Conservation (phyloP, 768 basidiomycete genomes). For the Suillus brevipes region DNA sequence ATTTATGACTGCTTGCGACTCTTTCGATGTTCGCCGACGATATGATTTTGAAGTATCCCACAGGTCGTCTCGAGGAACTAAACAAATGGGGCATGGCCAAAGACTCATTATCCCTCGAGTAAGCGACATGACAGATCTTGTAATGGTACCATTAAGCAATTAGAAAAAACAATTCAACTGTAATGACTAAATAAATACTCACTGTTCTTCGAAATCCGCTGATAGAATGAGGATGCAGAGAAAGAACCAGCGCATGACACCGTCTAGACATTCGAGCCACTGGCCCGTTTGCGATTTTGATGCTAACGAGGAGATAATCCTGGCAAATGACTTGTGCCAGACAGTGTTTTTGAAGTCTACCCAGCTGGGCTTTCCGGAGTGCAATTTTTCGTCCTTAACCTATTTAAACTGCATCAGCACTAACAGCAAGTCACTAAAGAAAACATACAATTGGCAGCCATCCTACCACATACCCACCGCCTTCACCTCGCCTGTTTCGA, state of each 20-base stretch:
- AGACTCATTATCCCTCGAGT: constrained; percentile 27
- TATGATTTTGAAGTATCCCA: constrained; percentile 8
- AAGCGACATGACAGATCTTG: constrained; percentile 36
- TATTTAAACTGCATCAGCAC: constrained; percentile 10
- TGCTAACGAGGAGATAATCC: constrained; percentile 7
- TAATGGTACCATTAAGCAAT: not conserved
- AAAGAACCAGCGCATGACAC: constrained; percentile 28
- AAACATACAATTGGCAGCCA: constrained; percentile 39
- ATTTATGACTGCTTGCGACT: not conserved
- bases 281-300: constrained; percentile 8
- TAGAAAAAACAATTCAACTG: not conserved
- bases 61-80: constrained; percentile 31
- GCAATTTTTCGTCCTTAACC: constrained; percentile 10
- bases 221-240: constrained; percentile 34
- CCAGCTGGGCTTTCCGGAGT: constrained; percentile 5
- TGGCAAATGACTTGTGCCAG: constrained; percentile 14
- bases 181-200: constrained; percentile 15
- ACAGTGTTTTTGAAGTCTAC: constrained; percentile 15
- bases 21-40: constrained; percentile 19
- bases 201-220: constrained; percentile 50
- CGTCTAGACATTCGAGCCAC: constrained; percentile 32
- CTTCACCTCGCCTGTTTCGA: constrained; percentile 34
- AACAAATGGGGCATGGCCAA: constrained; percentile 39
- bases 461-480: constrained; percentile 38
- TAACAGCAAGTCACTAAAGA: not conserved